Evolutionary conservation across 768 basidiomycete genomes (phyloP), one percentile per base, ranked within the genome.

Genomic region (Nidularia sp.): DNA sequence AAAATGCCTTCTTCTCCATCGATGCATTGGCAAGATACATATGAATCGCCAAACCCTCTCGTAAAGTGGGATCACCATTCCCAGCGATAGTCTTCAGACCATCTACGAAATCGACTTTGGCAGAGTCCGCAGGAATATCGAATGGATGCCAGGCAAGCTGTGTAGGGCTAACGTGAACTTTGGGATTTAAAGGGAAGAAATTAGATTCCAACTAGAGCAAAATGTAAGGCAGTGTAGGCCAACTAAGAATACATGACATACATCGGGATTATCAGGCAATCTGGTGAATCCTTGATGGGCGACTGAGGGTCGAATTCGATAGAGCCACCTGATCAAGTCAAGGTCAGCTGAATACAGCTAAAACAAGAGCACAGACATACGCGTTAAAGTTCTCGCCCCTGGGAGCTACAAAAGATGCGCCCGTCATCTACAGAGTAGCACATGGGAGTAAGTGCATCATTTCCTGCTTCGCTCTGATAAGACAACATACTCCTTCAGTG

Each of bases 71-170:
- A 48, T 84, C 80, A 2, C 85, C 85, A 53, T 79, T 80, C 0
- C 84, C 84, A 9, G 78, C 79, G 13, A 86, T 57, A 2, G 85
- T 86, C 70, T 84, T 84, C 45, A 88, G 56, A 1, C 83, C 81
- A 18, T 79, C 70, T 12, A 83, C 70, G 53, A 84, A 86, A 59
- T 84, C 79, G 32, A 80, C 74, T 34, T 70, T 67, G 35, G 60
- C 55, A 2, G 62, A 62, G 34, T 62, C 63, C 1, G 71, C 47
- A 1, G 83, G 84, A 34, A 86, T 66, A 35, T 77, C 71, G 66
- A 85, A 80, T 0, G 84, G 84, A 54, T 74, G 72, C 84, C 84
- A 88, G 7, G 84, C 81, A 31, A 85, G 76, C 56, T 86, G 84
- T 4, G 83, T 84, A 2, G 85, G 79, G 55, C 78, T 80, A 54